A percentile compares a stretch with the other conserved stretches of the same genome.
Conservation (phyloP, 768 basidiomycete genomes). For the Rhizopogon salebrosus region DNA sequence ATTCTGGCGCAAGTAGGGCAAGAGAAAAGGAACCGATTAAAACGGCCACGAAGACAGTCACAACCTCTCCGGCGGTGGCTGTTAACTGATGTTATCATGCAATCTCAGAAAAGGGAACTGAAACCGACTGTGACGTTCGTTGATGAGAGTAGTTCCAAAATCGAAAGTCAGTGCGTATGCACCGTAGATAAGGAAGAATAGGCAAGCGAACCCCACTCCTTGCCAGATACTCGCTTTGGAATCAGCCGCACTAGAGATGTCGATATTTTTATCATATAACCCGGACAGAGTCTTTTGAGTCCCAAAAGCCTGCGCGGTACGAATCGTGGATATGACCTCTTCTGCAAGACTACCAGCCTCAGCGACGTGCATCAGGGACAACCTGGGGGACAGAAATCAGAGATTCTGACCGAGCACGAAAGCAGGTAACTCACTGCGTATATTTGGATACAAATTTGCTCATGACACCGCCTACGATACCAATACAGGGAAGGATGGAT, state of each 20-base stretch:
- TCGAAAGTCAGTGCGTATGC: slow-evolving; percentile 35
- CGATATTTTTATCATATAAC: slow-evolving; percentile 40
- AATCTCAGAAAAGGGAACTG: not conserved
- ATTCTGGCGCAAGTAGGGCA: slow-evolving; percentile 47
- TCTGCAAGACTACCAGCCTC: slow-evolving; percentile 52
- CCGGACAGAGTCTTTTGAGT: slow-evolving; percentile 37
- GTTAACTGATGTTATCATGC: not conserved
- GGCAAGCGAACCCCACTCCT: slow-evolving; percentile 33
- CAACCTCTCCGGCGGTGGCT: slow-evolving; percentile 40
- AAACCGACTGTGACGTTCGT: slow-evolving; percentile 22
- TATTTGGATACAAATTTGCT: slow-evolving; percentile 28
- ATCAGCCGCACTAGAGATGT: slow-evolving; percentile 29
- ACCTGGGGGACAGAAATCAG: slow-evolving; percentile 9
- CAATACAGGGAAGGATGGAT: slow-evolving; percentile 47
- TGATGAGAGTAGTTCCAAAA: slow-evolving; percentile 49
- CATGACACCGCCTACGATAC: slow-evolving; percentile 35
- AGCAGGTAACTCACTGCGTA: slow-evolving; percentile 13
- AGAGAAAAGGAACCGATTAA: slow-evolving; percentile 56
- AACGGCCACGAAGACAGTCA: slow-evolving; percentile 48
- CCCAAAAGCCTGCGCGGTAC: slow-evolving; percentile 55
- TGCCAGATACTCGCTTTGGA: slow-evolving; percentile 29
- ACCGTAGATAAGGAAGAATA: slow-evolving; percentile 47
- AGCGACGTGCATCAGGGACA: slow-evolving; percentile 38
- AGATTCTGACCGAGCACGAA: no score
- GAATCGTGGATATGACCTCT: slow-evolving; percentile 52